Evolutionary conservation across 2,329 filamentous ascomycete species (phyloP), one percentile per base, ranked within the genome.

Genomic region (Fusarium heterosporum): DNA sequence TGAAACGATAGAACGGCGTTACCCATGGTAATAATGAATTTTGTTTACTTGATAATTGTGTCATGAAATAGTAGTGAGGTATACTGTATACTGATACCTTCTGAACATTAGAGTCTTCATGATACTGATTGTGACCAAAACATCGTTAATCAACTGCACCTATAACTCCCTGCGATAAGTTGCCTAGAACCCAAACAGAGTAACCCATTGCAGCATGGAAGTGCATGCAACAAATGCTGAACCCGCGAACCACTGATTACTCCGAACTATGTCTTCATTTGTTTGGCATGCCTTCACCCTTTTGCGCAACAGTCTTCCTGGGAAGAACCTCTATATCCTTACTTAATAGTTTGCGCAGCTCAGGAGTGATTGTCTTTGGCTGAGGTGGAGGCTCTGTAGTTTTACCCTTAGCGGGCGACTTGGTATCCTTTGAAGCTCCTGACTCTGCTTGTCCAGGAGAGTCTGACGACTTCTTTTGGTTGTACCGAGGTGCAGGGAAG

Each of bases 401-500:
- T 52, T 82, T 82, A 16, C 77, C 80, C 49, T 78, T 78, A 16
- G 68, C 69, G 14, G 69, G 45, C 16, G 49, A 52, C 55, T 71
- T 72, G 36, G 49, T 55, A 43, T 62, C 55, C 56, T 47, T 52
- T 25, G 63, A 43, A 13, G 70, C 19, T 3, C 46, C 53, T 8
- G 59, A 55, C 25, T 56, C 40, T 34, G 38, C 51, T 28, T 64
- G 38, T 39, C 61, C 54, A 10, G 69, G 68, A 28, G 71, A 54
- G 32, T 57, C 51, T 19, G 69, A 66, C 17, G 42, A 58, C 29
- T 45, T 70, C 46, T 53, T 55, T 52, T 55, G 65, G 47, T 66
- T 52, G 52, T 53, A 65, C 42, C 73, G 80, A 75, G 57, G 88
- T 1, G 83, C 80, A 0, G 93, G 93, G 71, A 97, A 96, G 73